Base-by-base conservation (phyloP, 805 yeast genomes). In the Starmerella vitae region DNA sequence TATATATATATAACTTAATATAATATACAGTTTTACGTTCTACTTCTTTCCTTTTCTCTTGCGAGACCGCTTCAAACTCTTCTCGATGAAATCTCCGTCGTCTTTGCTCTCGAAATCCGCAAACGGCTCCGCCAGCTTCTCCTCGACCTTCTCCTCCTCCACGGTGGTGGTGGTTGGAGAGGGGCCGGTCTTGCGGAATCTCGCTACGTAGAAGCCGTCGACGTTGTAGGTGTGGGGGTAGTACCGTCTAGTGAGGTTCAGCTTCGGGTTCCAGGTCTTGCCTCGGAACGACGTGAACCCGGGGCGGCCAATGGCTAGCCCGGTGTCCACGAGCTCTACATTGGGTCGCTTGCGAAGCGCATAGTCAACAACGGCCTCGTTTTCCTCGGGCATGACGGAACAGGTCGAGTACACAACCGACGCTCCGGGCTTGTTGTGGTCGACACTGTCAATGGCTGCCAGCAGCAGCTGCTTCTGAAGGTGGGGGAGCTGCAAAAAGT, bases 221-320 rank as follows among this genome's bases (percentile, higher is more conserved):
- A 91, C 98, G 60, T 91, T 91, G 59, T 91, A 91, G 20, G 94
- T 86, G 64, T 91, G 99, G 39, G 99, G 99, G 60, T 91, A 91
- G 63, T 88, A 91, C 61, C 99, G 76, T 67, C 94, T 76, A 3
- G 97, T 86, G 52, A 88, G 64, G 36, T 74, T 72, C 39, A 91
- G 60, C 50, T 72, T 73, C 32, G 82, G 71, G 58, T 80, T 76
- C 68, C 86, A 91, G 41, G 74, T 81, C 62, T 86, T 88, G 36
- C 98, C 99, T 59, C 97, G 72, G 66, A 70, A 91, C 29, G 86
- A 76, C 4, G 93, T 77, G 64, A 88, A 91, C 5, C 97, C 99
- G 53, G 83, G 93, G 56, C 84, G 85, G 62, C 99, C 99, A 47
- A 91, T 91, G 42, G 75, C 81, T 49, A 91, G 70, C 12, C 88